phyloP scores from a whole-genome alignment of 148 eudicot species.

The Silene conica region DNA sequence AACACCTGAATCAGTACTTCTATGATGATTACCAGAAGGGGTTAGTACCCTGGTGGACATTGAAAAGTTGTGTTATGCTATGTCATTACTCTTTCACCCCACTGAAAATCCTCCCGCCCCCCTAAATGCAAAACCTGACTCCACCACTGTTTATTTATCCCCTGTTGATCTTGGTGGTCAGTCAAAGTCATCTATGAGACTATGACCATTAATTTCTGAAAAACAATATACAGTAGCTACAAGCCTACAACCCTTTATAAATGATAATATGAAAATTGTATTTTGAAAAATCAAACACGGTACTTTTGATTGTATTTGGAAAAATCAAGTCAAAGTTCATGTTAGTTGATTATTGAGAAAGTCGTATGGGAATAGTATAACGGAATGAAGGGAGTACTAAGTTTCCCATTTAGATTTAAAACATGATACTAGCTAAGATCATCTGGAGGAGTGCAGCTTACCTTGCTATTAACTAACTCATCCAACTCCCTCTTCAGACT shows the following conservation, averaged over 20 bases:
- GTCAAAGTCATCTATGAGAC: neutral
- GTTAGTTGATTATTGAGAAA: too few species aligned
- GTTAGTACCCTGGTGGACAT: too few species aligned
- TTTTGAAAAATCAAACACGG: too few species aligned
- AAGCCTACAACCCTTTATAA: too few species aligned
- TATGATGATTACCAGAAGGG: neutral
- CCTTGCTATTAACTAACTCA: constrained; percentile 76
- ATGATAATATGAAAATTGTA: too few species aligned
- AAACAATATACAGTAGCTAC: neutral
- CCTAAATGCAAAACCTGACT: too few species aligned
- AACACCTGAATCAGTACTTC: neutral
- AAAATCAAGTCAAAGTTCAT: neutral
- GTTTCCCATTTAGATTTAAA: neutral
- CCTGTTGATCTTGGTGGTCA: too few species aligned
- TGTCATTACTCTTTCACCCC: too few species aligned
- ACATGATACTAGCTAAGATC: neutral
- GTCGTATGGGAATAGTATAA: neutral
- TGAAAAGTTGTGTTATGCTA: too few species aligned
- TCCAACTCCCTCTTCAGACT: constrained; percentile 65
- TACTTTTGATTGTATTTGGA: neutral
- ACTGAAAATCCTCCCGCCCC: too few species aligned
- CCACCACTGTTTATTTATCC: too few species aligned
- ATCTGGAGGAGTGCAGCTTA: constrained; percentile 18
- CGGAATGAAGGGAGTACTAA: neutral
- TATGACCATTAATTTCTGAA: neutral